Base-by-base conservation (phyloP, 495 filamentous ascomycete species). In the Neurospora sp. region DNA sequence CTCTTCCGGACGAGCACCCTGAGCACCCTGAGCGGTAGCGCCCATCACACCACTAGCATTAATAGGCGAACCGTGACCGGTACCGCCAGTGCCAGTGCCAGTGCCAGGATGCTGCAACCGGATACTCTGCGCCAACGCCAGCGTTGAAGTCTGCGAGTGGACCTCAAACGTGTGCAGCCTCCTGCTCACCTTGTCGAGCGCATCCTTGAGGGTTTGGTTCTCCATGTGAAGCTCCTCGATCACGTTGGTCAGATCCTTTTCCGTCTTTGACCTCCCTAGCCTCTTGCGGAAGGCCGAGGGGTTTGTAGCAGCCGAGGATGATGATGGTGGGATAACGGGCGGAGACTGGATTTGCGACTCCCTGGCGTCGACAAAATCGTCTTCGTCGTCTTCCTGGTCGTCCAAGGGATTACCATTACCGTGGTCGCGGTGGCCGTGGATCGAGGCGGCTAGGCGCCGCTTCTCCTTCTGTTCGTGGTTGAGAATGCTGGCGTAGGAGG, bases 401-500 rank as follows among this genome's bases (percentile, higher is more conserved):
- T 87, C 88, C 7, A 89, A 85, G 21, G 48, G 21, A 11, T 24
- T 59, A 59, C 48, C 48, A 5, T 15, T 59, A n/a, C 42, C 42
- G 24, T 79, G 73, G 59, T 77, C 75, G 62, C 73, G 76, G 69
- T 81, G 75, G 74, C 77, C 66, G 37, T 82, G 79, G 5, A 76
- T 69, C 48, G 82, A 82, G 7, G 83, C 81, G 72, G 84, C 82
- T 69, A 85, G 69, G 43, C 76, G 86, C 37, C 83, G 86, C 83
- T 83, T 90, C 71, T 90, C 91, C 71, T 90, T 91, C 71, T 91
- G 88, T 3, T 89, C 91, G 72, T 92, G 89, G 10, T 88, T 88
- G 1, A 97, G 83, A 37, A 99, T 96, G 62, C 89, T 92, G 5
- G 96, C 94, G 79, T 98, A 99, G 0, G 93, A 92, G 54, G 92